Base-by-base conservation (phyloP, 306 rosid genomes). In the Dalbergia oliveri region DNA sequence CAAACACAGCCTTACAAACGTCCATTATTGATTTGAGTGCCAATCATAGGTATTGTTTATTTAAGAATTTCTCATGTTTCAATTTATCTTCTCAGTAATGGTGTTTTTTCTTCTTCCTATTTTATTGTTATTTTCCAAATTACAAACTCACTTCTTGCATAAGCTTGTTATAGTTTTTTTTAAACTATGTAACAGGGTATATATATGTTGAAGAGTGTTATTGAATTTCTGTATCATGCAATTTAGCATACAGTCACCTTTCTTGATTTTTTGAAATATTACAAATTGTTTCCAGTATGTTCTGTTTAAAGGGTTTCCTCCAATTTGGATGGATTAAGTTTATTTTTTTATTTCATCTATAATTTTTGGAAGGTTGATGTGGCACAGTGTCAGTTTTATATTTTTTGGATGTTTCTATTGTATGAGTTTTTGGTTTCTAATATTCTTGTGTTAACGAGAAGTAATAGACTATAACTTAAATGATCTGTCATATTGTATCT, bases 21-120 rank as follows among this genome's bases (percentile, higher is more conserved):
- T 47, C 53, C 11, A 11, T 13, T 47, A 12, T 12, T 44, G 53
- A 47, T 47, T 47, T 47, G 53, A 47, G 53, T 47, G 14, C 53
- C 53, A 10, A 47, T 12, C 13, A 11, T 47, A 3, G 5, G 4
- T 47, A 47, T 4, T 47, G 15, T 47, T 13, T 47, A 12, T 47
- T 0, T 47, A 47, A 47, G 53, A 47, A 47, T 11, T 47, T 47
- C 14, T 47, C 5, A 8, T 47, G 53, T 10, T 75, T 67, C 45
- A 35, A 58, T 74, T 19, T 6, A 59, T 81, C 53, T 16, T 56
- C 3, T 66, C 56, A 57, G 73, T 33, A 68, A 3, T 62, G 72
- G 10, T 11, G 21, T 37, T 49, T 41, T 23, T 73, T 3, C 12
- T 21, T 39, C n/a, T 41, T 18, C 15, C 16, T 15, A 9, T 15